Base-by-base conservation (phyloP, 805 yeast genomes). In the Clavispora vitiphila region DNA sequence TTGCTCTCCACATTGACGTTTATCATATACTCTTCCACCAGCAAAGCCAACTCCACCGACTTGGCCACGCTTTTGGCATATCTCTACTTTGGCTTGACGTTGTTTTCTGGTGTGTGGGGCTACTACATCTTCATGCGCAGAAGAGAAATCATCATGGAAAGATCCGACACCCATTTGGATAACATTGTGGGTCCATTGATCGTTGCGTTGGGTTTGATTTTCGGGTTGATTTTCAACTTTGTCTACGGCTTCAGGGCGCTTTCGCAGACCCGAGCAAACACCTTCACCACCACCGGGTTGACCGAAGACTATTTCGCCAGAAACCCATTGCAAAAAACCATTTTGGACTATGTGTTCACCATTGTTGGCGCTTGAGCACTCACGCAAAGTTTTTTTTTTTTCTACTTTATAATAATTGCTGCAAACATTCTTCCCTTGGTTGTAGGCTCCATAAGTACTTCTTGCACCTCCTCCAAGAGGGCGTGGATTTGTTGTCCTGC, bases 31-130 rank as follows among this genome's bases (percentile, higher is more conserved):
- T 77, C 81, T 31, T 82, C 96, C 9, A 85, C 87, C 16, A 70
- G 74, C 47, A 69, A 72, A 22, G 81, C 96, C 0, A 76, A 81
- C 46, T 78, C 78, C 53, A 77, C 79, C n/a, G 50, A 55, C 3
- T 57, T 84, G 30, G 91, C 96, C 1, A 78, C 77, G 16, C 55
- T 64, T 40, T 67, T 90, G 53, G 95, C 98, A 0, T 86, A 85
- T 61, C 60, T 80, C 34, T 84, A 90, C 67, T 90, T 91, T 61
- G 82, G 65, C 0, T 69, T 93, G 53, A 88, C 98, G 0, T 51
- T 91, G 16, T 89, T 90, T 60, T 73, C 88, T 34, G 91, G 95
- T 35, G 51, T 78, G 21, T 91, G 99, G 99, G 96, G 96, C 21
- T 91, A 88, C 65, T 73, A 69, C 47, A 79, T 85, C 41, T 91